A percentile compares a stretch with the other conserved stretches of the same genome.
These are phyloP conservation scores for Lanmaoa pseudosensibilis DNA, from an alignment of 768 basidiomycete species.

Conservation along the genomic window DNA sequence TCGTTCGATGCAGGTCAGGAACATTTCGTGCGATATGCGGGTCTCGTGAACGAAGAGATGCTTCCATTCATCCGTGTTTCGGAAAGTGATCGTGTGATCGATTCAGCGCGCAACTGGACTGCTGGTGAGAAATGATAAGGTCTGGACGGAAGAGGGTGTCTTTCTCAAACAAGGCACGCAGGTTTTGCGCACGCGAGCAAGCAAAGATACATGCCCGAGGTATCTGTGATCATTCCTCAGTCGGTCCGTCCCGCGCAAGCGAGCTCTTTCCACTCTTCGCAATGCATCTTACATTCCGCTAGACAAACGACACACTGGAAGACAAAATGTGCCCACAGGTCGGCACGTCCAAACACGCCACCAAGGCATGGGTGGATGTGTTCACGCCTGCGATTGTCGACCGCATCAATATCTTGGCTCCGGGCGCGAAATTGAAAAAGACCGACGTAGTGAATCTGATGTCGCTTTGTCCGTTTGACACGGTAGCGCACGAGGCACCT, in stretches of 20 bases:
- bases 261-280: not conserved
- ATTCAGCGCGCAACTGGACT: constrained; percentile 67
- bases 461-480: constrained; percentile 76
- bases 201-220: constrained; percentile 40
- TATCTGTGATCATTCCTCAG: constrained; percentile 59
- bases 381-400: constrained; percentile 55
- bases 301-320: constrained; percentile 66
- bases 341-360: constrained; percentile 42
- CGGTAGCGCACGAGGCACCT: constrained; percentile 43
- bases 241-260: constrained; percentile 36
- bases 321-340: constrained; percentile 61
- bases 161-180: not conserved
- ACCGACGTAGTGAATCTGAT: constrained; percentile 60
- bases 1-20: constrained; percentile 50
- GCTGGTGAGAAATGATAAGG: constrained; percentile 40
- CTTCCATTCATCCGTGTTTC: constrained; percentile 54
- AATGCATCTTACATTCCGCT: not conserved
- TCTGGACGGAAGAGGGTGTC: not conserved
- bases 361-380: constrained; percentile 47
- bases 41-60: constrained; percentile 42
- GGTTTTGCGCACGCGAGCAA: constrained; percentile 52
- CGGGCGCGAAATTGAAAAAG: constrained; percentile 57
- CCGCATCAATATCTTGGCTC: constrained; percentile 58
- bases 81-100: constrained; percentile 53
- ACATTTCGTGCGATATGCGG: constrained; percentile 51